Evolutionary conservation across 257 asterid species (phyloP), one percentile per base, ranked within the genome.

Genomic region (Solanum infundibuliforme): DNA sequence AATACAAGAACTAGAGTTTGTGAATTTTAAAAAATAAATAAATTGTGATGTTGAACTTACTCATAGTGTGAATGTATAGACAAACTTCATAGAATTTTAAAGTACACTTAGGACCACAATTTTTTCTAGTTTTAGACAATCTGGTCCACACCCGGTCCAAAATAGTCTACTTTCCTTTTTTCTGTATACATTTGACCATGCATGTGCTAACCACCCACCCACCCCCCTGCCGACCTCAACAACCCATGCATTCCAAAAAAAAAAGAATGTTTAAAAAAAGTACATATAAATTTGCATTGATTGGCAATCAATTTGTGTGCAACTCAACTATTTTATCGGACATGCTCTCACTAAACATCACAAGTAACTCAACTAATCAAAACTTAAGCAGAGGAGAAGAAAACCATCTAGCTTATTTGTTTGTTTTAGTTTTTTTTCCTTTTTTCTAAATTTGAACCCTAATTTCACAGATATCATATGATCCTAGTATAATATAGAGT

Each of bases 61-160:
- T 69, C 76, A 5, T 73, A 73, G 48, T 73, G 82, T 73, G 82
- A 73, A 73, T 34, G 48, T 73, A 10, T 73, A 9, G 29, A 73
- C 16, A 20, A 73, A 73, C 0, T 75, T 9, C 83, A 75, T 38
- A 11, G 31, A 75, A 36, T 75, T 75, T 75, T 75, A 7, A 38
- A 75, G 58, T 73, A 35, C 82, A 73, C 48, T 35, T 73, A 34
- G 82, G 82, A 73, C 82, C 82, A 73, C 82, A 73, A 72, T 7
- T 1, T 20, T 71, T 72, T 34, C 81, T 34, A 32, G 81, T 34
- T 34, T 34, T 72, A 72, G 81, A 73, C 27, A 73, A 20, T 73
- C 18, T 73, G 48, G 83, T 75, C 83, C 83, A 23, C 34, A 23
- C 7, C 7, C 0, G 83, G 83, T 75, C 55, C 55, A 75, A 21